Base-by-base conservation (phyloP, 495 filamentous ascomycete species). In the Entonaema liquescens region DNA sequence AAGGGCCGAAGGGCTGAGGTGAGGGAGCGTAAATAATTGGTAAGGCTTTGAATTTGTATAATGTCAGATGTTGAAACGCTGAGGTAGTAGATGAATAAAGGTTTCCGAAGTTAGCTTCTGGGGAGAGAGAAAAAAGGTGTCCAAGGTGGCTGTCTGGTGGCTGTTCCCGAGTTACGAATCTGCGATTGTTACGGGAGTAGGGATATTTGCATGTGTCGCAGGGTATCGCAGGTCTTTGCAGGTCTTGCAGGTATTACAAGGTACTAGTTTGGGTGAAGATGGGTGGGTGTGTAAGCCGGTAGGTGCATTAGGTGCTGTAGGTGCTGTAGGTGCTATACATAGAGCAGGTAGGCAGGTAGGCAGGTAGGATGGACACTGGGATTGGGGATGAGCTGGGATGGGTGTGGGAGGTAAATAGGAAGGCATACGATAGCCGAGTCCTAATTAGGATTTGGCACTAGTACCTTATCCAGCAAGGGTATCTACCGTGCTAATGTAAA, bases 401-500 rank as follows among this genome's bases (percentile, higher is more conserved):
- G 21, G 49, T 6, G n/a, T 26, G 23, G 25, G 12, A 52, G 23
- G 49, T 42, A 53, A 29, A 29, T 53, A 53, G 49, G 49, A 28
- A 53, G 21, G 11, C 53, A 15, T 52, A 52, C 49, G 49, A 52
- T 28, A 52, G 15, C 49, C 49, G 23, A 53, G 49, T 53, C 53
- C 59, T 53, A 50, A 68, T 72, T 68, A 12, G 62, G 69, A 64
- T 50, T 68, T 47, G 15, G 49, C 11, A 7, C 49, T 53, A 53
- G 26, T 53, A 53, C 49, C 42, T 47, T 29, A 15, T 53, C 49
- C 49, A 19, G 12, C 25, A 52, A 26, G 12, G 49, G 23, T 52
- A 52, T 19, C 23, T 26, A n/a, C 23, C 15, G 21, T 25, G 11
- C 9, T 52, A 52, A 15, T 15, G 12, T 28, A 26, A 28, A 52